Percentiles rank a stretch among this genome's conserved stretches.
phyloP scores from a whole-genome alignment of 2,329 filamentous ascomycete genomes.

The Didymella pinodella region DNA sequence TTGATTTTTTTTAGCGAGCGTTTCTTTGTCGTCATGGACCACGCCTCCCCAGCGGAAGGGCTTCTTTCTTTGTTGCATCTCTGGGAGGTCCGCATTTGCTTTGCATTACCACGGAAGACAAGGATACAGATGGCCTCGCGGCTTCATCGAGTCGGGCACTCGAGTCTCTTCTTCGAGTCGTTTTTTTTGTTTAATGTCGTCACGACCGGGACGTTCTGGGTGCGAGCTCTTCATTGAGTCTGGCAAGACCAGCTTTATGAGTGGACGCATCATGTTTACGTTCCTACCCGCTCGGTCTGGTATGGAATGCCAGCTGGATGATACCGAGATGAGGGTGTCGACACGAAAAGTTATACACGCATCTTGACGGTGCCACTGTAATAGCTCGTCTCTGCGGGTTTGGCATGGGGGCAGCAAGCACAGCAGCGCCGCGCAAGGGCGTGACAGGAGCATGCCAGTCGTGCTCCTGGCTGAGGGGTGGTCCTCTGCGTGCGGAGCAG shows the following conservation, averaged over 20 bases:
- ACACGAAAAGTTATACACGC: slow-evolving; percentile 51
- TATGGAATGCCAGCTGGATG: slow-evolving; percentile 51
- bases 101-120: slow-evolving; percentile 54
- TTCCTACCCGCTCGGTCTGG: slow-evolving; percentile 45
- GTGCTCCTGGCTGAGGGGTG: slow-evolving; percentile 40
- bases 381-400: slow-evolving; percentile 39
- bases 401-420: slow-evolving; percentile 7
- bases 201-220: slow-evolving; percentile 30
- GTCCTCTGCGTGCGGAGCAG: slow-evolving; percentile 52
- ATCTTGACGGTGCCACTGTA: slow-evolving; percentile 50
- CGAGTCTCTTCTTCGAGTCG: slow-evolving; percentile 40
- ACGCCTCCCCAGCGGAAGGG: slow-evolving; percentile 46
- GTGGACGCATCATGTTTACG: slow-evolving; percentile 42
- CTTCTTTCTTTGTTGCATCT: slow-evolving; percentile 48
- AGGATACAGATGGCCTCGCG: slow-evolving; percentile 53
- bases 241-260: slow-evolving; percentile 46
- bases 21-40: slow-evolving; percentile 32
- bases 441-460: slow-evolving; percentile 45
- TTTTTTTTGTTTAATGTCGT: slow-evolving; percentile 53
- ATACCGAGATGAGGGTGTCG: slow-evolving; percentile 41
- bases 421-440: slow-evolving; percentile 25
- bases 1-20: slow-evolving; percentile 55
- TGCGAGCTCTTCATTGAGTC: slow-evolving; percentile 49
- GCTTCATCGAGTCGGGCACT: slow-evolving; percentile 51
- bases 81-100: slow-evolving; percentile 55